Base-by-base conservation (phyloP, 306 rosid genomes). In the Purshia tridentata region DNA sequence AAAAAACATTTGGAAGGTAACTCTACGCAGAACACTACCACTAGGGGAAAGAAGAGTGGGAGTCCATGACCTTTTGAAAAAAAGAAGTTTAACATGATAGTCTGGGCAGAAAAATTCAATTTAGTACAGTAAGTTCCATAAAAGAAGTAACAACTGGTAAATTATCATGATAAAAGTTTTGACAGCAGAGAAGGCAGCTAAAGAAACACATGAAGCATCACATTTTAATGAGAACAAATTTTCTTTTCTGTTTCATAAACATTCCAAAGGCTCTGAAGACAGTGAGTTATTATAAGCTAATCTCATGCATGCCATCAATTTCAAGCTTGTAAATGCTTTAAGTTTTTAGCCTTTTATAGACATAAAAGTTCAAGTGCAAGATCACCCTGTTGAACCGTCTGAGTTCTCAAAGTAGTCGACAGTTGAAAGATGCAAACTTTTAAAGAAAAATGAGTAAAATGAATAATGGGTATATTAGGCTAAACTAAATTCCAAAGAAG, bases 31-130 rank as follows among this genome's bases (percentile, higher is more conserved):
- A 35, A 19, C n/a, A 29, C 18, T 40, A 52, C 9, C 48, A 14
- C 47, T 19, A 54, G 48, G 9, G 6, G 19, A 19, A 9, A 6
- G 10, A 6, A 29, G 35, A 29, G 35, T 29, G 35, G 35, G 35
- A 29, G 2, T 13, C 19, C 44, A 6, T 16, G 48, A 49, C 14
- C 9, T 52, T 53, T n/a, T 42, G 1, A 4, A 70, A 53, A 23
- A 65, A n/a, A 35, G 5, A 56, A 39, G 47, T 56, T 76, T 67
- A 15, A 57, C 48, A 12, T 66, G 45, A 45, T 4, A 59, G 54
- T 55, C 57, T 11, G 66, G 11, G 49, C 35, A 29, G 40, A 10
- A 76, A 4, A 55, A 52, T 54, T 44, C 53, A 29, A 42, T 23
- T 23, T 23, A 45, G 29, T 6, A 52, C 29, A 29, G 62, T 37